Conservation (phyloP, 1,284 basidiomycete genomes). For the Puccinia hordei region DNA sequence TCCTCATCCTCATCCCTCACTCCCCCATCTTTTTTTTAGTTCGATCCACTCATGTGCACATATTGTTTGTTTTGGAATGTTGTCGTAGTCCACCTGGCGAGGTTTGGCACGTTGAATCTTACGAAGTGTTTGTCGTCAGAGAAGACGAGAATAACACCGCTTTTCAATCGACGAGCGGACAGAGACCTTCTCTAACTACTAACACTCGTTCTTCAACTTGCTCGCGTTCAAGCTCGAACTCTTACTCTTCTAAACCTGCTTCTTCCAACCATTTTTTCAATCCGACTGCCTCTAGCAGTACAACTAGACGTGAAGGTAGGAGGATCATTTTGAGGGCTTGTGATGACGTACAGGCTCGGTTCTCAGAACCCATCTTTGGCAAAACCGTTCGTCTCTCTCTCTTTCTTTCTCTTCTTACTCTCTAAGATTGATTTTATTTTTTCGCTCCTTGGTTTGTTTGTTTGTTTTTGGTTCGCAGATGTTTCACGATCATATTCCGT, state of each 20-base stretch:
- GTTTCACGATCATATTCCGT: conserved; percentile 48
- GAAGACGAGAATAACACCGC: conserved; percentile 44
- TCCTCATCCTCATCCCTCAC: conserved; percentile 59
- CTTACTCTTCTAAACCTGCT: too few relatives aligned
- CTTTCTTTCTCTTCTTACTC: background rate
- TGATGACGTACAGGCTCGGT: conserved; percentile 62
- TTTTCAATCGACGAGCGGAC: background rate
- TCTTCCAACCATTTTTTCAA: too few relatives aligned
- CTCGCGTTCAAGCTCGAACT: too few relatives aligned
- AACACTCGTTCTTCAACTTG: background rate
- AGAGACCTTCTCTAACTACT: background rate
- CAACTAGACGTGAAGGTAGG: conserved; percentile 57
- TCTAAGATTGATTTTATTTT: too few relatives aligned
- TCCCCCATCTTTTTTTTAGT: conserved; percentile 53
- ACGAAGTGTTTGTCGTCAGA: conserved; percentile 60
- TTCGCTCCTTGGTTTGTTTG: background rate
- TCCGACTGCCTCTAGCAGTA: too few relatives aligned
- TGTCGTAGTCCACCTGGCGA: conserved; percentile 40
- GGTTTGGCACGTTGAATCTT: conserved; percentile 59
- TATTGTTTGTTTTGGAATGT: background rate
- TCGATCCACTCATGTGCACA: background rate
- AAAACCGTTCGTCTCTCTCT: conserved; percentile 11
- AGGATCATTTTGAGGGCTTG: conserved; percentile 62
- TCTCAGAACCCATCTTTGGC: conserved; percentile 62
- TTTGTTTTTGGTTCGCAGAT: background rate